Conservation (phyloP, 2,329 filamentous ascomycete genomes). For the Harringtonia aguacate region DNA sequence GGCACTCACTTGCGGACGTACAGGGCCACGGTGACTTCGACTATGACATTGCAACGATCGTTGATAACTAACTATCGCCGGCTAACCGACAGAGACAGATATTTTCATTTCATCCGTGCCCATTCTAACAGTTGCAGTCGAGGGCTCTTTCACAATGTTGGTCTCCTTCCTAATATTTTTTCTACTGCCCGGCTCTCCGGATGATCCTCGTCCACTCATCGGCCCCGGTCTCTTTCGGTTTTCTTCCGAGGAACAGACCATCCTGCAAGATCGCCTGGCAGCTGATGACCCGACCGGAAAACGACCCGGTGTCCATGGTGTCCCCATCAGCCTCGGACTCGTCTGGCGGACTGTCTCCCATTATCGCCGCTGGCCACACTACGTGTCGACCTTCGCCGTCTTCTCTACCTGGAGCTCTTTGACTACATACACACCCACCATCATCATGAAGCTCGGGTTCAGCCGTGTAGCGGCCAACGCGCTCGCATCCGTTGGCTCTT, state of each 20-base stretch:
- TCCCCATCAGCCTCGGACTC: neutral
- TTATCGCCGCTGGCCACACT: neutral
- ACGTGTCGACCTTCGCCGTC: neutral
- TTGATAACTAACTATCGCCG: too few relatives aligned
- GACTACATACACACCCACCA: neutral
- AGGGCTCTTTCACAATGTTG: neutral
- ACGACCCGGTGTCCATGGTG: neutral
- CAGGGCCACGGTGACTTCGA: too few relatives aligned
- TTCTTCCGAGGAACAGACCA: neutral
- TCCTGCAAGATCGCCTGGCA: neutral
- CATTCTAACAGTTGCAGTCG: neutral
- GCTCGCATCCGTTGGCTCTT: neutral
- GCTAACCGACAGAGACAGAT: too few relatives aligned
- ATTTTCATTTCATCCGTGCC: too few relatives aligned
- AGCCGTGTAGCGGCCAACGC: neutral
- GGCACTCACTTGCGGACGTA: too few relatives aligned
- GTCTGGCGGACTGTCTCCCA: neutral
- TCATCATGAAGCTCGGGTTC: neutral
- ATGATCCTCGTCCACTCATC: neutral
- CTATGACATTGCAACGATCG: too few relatives aligned
- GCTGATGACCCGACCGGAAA: too few relatives aligned
- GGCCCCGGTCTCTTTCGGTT: neutral
- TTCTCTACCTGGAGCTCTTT: neutral
- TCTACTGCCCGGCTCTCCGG: neutral
- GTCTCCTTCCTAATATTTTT: neutral